Base-by-base conservation (phyloP, 805 yeast species). In the Myxozyma neglecta region DNA sequence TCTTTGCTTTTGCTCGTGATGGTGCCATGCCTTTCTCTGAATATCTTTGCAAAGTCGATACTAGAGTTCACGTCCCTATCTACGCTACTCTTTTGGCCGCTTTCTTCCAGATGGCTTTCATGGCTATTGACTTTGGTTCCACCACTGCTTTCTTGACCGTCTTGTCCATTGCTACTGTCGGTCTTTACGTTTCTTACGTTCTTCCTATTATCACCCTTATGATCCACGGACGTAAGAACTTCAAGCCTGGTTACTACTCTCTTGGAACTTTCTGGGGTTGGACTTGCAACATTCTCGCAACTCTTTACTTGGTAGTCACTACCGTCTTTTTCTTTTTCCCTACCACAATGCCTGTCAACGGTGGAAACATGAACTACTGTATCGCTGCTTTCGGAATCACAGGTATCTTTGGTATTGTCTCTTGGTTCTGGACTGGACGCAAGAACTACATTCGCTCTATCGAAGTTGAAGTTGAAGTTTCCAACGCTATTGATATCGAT, bases 1-100 rank as follows among this genome's bases (percentile, higher is more conserved):
- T 87, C 16, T 86, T 77, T 69, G 85, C 89, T 2, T 86, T 85
- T 71, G 81, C 89, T 0, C 80, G 90, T 71, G 90, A 86, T 72
- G 85, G 85, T 11, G 79, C 86, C 68, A 83, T 86, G 74, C 90
- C 90, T 16, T 75, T 79, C 20, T 83, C 88, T 20, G 74, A 70
- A 16, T 63, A 68, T 61, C 82, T 83, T 83, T 76, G 79, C 64
- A 69, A 70, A 29, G 88, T 87, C 55, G 80, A 82, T 73, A 73
- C 75, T 49, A 49, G 59, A 48, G 84, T 89, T 40, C 75, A 78
- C 64, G 86, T 89, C 5, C 91, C 91, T 6, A 78, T 87, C 54
- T 78, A 83, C 70, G 88, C 89, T 0, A 73, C 75, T 32, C 45
- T 64, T 36, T 56, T 64, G 14, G 47, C 63, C 29, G 52, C 66